Percentiles rank a stretch among this genome's conserved stretches.
phyloP scores from a whole-genome alignment of 495 filamentous ascomycete genomes.

The Podospora anserina region DNA sequence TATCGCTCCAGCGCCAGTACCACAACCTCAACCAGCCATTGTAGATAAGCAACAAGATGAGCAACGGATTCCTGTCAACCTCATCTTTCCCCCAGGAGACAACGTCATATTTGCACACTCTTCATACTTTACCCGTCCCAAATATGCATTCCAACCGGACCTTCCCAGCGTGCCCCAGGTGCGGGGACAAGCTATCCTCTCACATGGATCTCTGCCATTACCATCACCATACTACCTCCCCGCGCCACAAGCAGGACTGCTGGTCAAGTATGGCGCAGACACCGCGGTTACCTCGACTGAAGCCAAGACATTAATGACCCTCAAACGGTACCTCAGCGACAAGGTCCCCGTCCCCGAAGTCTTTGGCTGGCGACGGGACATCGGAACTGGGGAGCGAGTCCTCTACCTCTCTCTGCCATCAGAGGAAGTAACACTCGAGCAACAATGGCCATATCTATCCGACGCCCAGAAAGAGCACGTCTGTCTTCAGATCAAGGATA shows the following conservation, averaged over 20 bases:
- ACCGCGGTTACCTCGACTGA: conserved; percentile 8
- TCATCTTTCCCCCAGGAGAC: conserved; percentile 24
- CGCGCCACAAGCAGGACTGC: conserved; percentile 11
- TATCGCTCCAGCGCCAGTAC: not conserved
- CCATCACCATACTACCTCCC: not conserved
- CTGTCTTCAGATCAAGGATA: conserved; percentile 9
- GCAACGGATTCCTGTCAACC: conserved; percentile 8
- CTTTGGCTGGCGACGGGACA: conserved; percentile 25
- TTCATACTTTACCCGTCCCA: conserved; percentile 18
- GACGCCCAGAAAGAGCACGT: conserved; percentile 13
- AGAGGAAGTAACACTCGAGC: conserved; percentile 11
- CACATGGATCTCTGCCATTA: not conserved
- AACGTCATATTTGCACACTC: conserved; percentile 30
- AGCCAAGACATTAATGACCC: conserved; percentile 15
- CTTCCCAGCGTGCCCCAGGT: conserved; percentile 19
- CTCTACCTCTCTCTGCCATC: conserved; percentile 16
- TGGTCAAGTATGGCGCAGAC: conserved; percentile 20
- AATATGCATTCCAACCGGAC: conserved; percentile 3
- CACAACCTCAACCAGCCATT: not conserved
- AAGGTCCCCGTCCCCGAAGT: conserved; percentile 21
- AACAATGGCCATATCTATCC: conserved; percentile 11
- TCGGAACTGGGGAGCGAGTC: conserved; percentile 15
- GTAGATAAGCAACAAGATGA: not conserved
- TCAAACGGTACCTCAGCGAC: not conserved
- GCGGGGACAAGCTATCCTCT: conserved; percentile 6